Percentiles rank a stretch among this genome's conserved stretches.
Conservation (phyloP, 2,329 filamentous ascomycete species). For the Scytalidium sp. region DNA sequence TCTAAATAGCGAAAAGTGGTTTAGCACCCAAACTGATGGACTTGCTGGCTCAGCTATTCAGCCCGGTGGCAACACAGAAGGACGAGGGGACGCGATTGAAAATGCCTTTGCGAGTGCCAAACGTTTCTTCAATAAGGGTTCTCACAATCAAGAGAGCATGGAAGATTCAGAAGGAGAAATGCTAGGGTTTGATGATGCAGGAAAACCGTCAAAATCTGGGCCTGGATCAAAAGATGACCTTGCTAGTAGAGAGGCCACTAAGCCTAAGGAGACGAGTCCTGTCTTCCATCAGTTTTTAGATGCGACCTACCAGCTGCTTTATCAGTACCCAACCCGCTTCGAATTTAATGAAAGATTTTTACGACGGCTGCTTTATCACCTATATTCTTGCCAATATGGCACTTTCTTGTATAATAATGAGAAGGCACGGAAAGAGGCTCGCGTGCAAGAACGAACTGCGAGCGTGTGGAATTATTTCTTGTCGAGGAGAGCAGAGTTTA, state of each 20-base stretch:
- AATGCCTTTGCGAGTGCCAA: slow-evolving; percentile 82
- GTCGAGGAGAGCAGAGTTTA: slow-evolving; percentile 74
- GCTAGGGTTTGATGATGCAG: slow-evolving; percentile 22
- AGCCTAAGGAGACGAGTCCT: slow-evolving; percentile 87
- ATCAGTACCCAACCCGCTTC: slow-evolving; percentile 84
- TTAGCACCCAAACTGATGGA: slow-evolving; percentile 78
- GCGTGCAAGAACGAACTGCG: slow-evolving; percentile 67
- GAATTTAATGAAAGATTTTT: slow-evolving; percentile 97
- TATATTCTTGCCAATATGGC: slow-evolving; percentile 94
- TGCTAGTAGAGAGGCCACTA: slow-evolving; percentile 66
- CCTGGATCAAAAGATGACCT: slow-evolving; percentile 28
- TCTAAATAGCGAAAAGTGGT: slow-evolving; percentile 91
- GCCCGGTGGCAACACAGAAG: slow-evolving; percentile 49
- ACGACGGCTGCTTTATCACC: slow-evolving; percentile 82
- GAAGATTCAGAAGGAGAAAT: slow-evolving; percentile 50
- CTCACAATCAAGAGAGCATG: slow-evolving; percentile 61
- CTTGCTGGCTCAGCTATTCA: slow-evolving; percentile 62
- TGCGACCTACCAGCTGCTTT: slow-evolving; percentile 83
- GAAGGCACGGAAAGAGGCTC: slow-evolving; percentile 74
- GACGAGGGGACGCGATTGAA: slow-evolving; percentile 70
- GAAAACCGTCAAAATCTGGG: slow-evolving; percentile 33
- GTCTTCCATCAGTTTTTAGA: slow-evolving; percentile 98
- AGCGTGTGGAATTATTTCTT: slow-evolving; percentile 98
- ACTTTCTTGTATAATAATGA: slow-evolving; percentile 96
- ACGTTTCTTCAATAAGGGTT: slow-evolving; percentile 83